Percentiles rank a stretch among this genome's conserved stretches.
Evolutionary conservation across 1,139 yeast species (phyloP).

Genomic region (Saccharomyces hybrid): DNA sequence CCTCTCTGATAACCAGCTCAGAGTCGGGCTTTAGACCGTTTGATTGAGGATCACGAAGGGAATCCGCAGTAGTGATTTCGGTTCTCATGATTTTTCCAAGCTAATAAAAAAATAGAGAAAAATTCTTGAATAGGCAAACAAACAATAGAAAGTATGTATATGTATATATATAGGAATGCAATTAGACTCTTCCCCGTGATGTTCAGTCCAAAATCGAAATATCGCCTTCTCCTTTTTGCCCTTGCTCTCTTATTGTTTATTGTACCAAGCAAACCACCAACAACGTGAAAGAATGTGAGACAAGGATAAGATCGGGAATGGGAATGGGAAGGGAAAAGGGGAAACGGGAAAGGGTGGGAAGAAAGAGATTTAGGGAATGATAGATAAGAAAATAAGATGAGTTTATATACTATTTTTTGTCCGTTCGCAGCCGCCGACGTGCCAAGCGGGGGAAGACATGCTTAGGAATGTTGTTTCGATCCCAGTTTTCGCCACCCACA

Average conservation of each 20-base stretch:
- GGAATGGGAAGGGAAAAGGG: not conserved
- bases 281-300: not conserved
- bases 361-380: not conserved
- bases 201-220: not conserved
- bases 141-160: not conserved
- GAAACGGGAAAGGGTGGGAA: not conserved
- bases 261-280: not conserved
- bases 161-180: not conserved
- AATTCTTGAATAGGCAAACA: not conserved
- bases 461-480: not conserved
- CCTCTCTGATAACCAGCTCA: constrained; percentile 18
- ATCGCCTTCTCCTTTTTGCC: not conserved
- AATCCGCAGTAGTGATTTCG: not conserved
- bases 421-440: not conserved
- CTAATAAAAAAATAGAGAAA: not conserved
- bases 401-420: not conserved
- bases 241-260: constrained; percentile 1
- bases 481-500: not conserved
- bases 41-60: not conserved
- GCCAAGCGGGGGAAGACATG: not conserved
- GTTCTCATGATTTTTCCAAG: not conserved
- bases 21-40: constrained; percentile 2
- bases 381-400: not conserved
- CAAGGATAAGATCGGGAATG: not conserved
- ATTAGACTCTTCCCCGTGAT: not conserved